phyloP scores from a whole-genome alignment of 306 rosid species.

The Vicia villosa region DNA sequence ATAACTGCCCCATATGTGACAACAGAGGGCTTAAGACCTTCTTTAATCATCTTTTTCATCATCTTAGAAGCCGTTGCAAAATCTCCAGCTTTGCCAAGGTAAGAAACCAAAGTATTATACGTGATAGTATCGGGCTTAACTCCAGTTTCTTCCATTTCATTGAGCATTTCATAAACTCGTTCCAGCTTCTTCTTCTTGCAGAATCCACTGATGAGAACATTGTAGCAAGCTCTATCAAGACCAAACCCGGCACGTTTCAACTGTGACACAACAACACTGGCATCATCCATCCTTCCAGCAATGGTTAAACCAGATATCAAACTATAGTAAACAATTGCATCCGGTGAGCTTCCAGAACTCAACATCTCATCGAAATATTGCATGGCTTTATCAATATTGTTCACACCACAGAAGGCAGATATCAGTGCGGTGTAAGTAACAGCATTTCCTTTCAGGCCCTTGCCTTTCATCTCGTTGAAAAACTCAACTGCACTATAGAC shows the following conservation, averaged over 20 bases:
- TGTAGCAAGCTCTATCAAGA: constrained; percentile 62
- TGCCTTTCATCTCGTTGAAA: constrained; percentile 55
- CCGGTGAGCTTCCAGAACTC: constrained; percentile 57
- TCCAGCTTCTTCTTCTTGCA: constrained; percentile 66
- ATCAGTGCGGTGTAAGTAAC: constrained; percentile 61
- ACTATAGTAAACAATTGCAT: constrained; percentile 62
- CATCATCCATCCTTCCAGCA: constrained; percentile 86
- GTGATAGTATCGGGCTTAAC: constrained; percentile 70
- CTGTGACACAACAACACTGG: constrained; percentile 57
- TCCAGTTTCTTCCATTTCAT: constrained; percentile 67
- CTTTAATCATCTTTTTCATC: constrained; percentile 60
- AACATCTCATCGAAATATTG: constrained; percentile 65
- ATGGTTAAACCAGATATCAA: constrained; percentile 72
- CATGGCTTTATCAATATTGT: constrained; percentile 68
- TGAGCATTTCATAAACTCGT: constrained; percentile 53
- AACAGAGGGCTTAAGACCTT: constrained; percentile 61
- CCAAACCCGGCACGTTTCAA: constrained; percentile 69
- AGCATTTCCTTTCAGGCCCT: constrained; percentile 64
- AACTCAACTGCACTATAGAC: constrained; percentile 60
- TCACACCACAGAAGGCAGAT: constrained; percentile 70
- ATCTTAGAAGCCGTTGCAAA: constrained; percentile 44
- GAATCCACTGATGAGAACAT: constrained; percentile 70
- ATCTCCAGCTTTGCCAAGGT: constrained; percentile 62
- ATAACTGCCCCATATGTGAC: constrained; percentile 74
- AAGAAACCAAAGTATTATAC: constrained; percentile 72